phyloP scores from a whole-genome alignment of 2,329 filamentous ascomycete genomes.

The Pyrenochaeta sp. region DNA sequence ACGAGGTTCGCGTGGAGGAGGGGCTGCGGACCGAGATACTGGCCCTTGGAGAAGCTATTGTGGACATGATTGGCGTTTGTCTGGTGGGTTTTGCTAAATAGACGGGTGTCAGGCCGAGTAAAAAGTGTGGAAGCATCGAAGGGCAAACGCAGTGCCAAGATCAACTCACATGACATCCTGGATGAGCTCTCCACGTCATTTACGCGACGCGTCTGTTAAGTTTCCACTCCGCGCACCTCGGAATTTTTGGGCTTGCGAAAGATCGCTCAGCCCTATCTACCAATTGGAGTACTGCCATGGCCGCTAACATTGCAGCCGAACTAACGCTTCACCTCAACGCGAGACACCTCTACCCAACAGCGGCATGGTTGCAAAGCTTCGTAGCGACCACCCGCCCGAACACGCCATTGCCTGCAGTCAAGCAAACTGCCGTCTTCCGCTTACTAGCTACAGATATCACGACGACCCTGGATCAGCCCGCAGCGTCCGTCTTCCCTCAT shows the following conservation, averaged over 20 bases:
- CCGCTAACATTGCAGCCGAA: constrained; percentile 43
- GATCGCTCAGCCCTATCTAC: neutral
- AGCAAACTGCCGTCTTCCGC: constrained; percentile 82
- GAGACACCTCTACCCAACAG: constrained; percentile 64
- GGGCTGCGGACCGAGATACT: constrained; percentile 71
- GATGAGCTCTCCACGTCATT: constrained; percentile 31
- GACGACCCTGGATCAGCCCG: constrained; percentile 58
- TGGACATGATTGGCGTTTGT: constrained; percentile 59
- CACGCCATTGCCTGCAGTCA: constrained; percentile 73
- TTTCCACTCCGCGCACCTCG: neutral
- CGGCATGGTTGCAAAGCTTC: constrained; percentile 71
- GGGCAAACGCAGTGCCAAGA: constrained; percentile 27
- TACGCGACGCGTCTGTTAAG: constrained; percentile 32
- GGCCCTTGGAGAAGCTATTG: constrained; percentile 66
- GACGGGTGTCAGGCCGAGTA: too few relatives aligned
- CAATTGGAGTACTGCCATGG: constrained; percentile 28
- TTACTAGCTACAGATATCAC: constrained; percentile 82
- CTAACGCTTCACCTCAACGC: constrained; percentile 63
- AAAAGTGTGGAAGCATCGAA: constrained; percentile 1
- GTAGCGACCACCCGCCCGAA: constrained; percentile 62
- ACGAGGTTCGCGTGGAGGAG: constrained; percentile 78
- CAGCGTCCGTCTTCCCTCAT: constrained; percentile 63
- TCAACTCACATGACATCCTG: constrained; percentile 1
- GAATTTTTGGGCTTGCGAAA: neutral
- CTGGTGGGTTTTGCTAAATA: too few relatives aligned